phyloP scores from a whole-genome alignment of 805 yeast genomes.

The Ascoidea asiatica region DNA sequence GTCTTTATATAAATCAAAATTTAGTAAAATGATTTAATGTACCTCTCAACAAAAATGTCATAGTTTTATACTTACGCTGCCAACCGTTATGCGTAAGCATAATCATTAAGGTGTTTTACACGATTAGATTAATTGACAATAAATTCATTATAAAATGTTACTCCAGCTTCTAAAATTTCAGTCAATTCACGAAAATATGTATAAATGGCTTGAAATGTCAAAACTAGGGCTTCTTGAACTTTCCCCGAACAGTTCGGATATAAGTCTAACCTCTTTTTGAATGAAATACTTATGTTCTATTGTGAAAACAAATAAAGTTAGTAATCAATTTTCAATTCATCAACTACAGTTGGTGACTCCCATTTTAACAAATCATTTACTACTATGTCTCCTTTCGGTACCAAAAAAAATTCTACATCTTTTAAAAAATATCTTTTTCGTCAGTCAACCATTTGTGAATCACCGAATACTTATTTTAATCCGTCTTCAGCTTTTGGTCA shows the following conservation, averaged over 20 bases:
- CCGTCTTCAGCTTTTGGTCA: no score
- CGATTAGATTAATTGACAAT: slow-evolving; percentile 30
- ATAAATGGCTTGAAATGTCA: slow-evolving; percentile 15
- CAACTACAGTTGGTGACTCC: no score
- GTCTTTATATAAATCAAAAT: no score
- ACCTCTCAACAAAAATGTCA: no score
- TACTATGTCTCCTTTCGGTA: no score
- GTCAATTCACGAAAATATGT: slow-evolving; percentile 37
- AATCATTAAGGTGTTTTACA: slow-evolving; percentile 34
- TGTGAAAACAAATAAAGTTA: no score
- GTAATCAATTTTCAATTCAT: not conserved
- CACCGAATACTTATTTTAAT: no score
- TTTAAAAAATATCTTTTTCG: no score
- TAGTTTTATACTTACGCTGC: slow-evolving; percentile 20
- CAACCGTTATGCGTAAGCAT: slow-evolving; percentile 33
- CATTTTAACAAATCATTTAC: no score
- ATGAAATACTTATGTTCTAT: slow-evolving; percentile 9
- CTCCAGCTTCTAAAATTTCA: slow-evolving; percentile 52
- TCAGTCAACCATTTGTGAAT: no score
- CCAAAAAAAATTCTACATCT: no score
- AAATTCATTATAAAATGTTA: slow-evolving; percentile 56
- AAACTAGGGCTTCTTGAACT: slow-evolving; percentile 11
- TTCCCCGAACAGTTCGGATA: not conserved
- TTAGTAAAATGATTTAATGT: no score
- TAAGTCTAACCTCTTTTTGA: slow-evolving; percentile 2